Evolutionary conservation across 1,139 yeast genomes (phyloP), one percentile per base, ranked within the genome.

Genomic region (Sporopachydermia cereana): DNA sequence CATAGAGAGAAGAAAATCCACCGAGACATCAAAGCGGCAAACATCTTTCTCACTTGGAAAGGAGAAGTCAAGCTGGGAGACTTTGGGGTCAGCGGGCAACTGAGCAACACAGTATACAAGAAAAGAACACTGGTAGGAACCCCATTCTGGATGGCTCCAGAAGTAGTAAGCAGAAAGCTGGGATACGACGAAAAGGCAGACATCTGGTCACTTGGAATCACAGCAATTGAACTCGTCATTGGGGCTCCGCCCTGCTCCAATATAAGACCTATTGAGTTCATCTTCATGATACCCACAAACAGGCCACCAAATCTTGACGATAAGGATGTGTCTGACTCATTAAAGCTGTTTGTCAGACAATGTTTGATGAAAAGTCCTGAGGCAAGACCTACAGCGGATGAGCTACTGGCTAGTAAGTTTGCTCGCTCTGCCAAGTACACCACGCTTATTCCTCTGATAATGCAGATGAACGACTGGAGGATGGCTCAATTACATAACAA

Each of bases 91-190:
- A 80, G 89, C 54, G 91, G 91, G 0, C 86, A 83, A 56, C 66
- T 84, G 34, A 73, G 81, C n/a, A 67, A 75, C 36, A 76, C 84
- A 1, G 67, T 69, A 43, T 69, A 72, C 45, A 76, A 74, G 51
- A 74, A 79, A 51, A 70, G 75, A 49, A 84, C 94, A 0, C 80
- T 84, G 67, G 95, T 84, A 30, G 95, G 95, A 0, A 84, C 95
- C 0, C 95, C 95, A 18, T 91, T 89, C 60, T 91, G 97, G 93
- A 93, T 93, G 98, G 94, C 97, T 0, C 98, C 98, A 0, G 99
- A 93, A 57, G 95, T 91, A 2, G 83, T 91, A 41, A 57, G 65
- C 2, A 66, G 79, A 55, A 95, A 86, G 58, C 82, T 83, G 43
- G 95, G 91, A 9, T 94, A 93, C 60, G 79, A 85, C 51, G 84